phyloP scores from a whole-genome alignment of 2,329 filamentous ascomycete species.

The Colletotrichum shisoi region DNA sequence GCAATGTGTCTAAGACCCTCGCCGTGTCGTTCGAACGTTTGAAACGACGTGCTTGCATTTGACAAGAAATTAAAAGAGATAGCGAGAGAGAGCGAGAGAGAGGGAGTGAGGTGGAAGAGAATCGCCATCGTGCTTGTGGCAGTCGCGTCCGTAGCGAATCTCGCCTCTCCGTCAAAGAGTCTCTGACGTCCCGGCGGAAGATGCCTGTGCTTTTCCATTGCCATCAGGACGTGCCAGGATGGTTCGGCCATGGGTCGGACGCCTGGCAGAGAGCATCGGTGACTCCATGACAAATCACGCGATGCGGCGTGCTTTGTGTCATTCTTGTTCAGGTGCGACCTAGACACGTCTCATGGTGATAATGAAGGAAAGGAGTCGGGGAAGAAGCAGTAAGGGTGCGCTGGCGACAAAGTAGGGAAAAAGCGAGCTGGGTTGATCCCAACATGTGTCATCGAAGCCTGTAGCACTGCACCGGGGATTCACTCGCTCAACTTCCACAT shows the following conservation, averaged over 20 bases:
- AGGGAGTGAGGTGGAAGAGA: neutral
- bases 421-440: constrained; percentile 19
- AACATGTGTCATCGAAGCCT: constrained; percentile 4
- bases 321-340: neutral
- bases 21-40: neutral
- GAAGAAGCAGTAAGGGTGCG: constrained; percentile 34
- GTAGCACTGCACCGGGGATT: neutral
- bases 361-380: constrained; percentile 4
- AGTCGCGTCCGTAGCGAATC: neutral
- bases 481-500: constrained; percentile 6
- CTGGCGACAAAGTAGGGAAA: constrained; percentile 14
- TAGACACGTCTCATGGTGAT: constrained; percentile 10
- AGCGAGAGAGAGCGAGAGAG: no score
- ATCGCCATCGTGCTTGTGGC: neutral
- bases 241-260: neutral
- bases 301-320: neutral
- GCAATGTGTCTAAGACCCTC: neutral
- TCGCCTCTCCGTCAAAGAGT: neutral
- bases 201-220: constrained; percentile 20
- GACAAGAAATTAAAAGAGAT: neutral
- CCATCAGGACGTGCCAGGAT: neutral
- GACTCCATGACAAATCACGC: neutral
- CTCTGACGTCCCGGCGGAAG: constrained; percentile 7
- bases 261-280: no score
- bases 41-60: neutral